A percentile compares a stretch with the other conserved stretches of the same genome.
Evolutionary conservation across 768 basidiomycete species (phyloP).

Genomic region (Boletus rubropictus): DNA sequence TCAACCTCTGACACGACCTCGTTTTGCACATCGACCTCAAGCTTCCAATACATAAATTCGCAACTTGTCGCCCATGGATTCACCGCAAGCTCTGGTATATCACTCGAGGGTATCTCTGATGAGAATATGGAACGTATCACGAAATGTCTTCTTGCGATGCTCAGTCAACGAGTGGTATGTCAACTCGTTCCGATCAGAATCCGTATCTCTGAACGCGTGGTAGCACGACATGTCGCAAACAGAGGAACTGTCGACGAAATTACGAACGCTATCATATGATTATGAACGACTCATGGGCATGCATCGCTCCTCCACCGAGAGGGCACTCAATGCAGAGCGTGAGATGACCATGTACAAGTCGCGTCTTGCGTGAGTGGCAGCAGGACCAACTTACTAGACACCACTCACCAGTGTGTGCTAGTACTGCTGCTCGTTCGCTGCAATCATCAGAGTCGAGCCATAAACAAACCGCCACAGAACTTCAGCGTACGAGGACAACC

Average conservation of each 20-base stretch:
- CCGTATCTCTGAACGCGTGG: conserved; percentile 12
- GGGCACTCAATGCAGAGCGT: conserved; percentile 67
- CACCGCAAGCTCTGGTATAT: conserved; percentile 54
- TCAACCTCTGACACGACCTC: conserved; percentile 42
- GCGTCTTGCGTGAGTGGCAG: conserved; percentile 55
- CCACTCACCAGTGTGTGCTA: conserved; percentile 23
- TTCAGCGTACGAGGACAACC: conserved; percentile 64
- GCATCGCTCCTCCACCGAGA: conserved; percentile 54
- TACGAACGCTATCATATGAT: conserved; percentile 75
- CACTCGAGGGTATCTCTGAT: conserved; percentile 57
- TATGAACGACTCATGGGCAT: conserved; percentile 68
- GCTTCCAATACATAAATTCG: conserved; percentile 71
- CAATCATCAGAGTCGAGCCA: conserved; percentile 59
- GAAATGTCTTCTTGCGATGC: conserved; percentile 71
- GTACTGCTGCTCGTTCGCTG: conserved; percentile 48
- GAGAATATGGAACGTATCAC: conserved; percentile 52
- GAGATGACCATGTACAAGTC: conserved; percentile 71
- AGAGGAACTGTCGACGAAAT: conserved; percentile 68
- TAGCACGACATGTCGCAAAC: conserved; percentile 75
- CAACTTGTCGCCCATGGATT: conserved; percentile 84
- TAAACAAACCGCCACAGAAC: conserved; percentile 63
- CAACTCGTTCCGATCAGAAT: neutral
- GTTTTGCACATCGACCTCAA: conserved; percentile 48
- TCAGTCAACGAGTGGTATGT: conserved; percentile 73
- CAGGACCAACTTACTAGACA: neutral